Percentiles rank a stretch among this genome's conserved stretches.
phyloP scores from a whole-genome alignment of 228 moss, liverwort and hornwort species.

The Sphagnum magellanicum region DNA sequence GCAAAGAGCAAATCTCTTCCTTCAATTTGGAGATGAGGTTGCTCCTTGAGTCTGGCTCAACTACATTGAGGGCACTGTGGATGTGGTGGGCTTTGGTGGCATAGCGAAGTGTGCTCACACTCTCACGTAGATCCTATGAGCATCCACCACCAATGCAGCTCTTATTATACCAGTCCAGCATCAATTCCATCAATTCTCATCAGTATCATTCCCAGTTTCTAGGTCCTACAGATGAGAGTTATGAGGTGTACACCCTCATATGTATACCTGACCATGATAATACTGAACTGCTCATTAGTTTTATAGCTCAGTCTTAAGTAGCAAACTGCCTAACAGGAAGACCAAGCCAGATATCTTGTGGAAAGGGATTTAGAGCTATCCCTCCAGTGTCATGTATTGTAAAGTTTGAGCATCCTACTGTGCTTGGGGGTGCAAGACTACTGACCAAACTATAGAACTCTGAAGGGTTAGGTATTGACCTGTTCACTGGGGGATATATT shows the following conservation, averaged over 20 bases:
- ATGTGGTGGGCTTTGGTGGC: conserved; percentile 46
- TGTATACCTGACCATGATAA: not conserved
- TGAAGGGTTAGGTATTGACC: conserved; percentile 9
- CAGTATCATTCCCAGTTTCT: not conserved
- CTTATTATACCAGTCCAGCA: not conserved
- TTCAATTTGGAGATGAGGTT: conserved; percentile 38
- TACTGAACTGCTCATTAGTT: too few species aligned
- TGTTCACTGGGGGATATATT: conserved; percentile 55
- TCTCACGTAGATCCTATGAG: conserved; percentile 43
- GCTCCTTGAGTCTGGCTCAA: conserved; percentile 37
- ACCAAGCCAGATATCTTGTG: too few species aligned
- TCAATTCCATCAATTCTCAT: not conserved
- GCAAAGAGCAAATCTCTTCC: conserved; percentile 43
- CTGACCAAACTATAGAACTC: not conserved
- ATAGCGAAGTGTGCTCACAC: conserved; percentile 51
- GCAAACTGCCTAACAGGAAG: too few species aligned
- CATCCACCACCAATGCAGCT: not conserved
- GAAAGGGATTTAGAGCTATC: not conserved
- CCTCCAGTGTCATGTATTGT: not conserved
- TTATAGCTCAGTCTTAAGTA: too few species aligned
- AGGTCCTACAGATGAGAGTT: not conserved
- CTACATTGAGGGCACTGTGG: conserved; percentile 15
- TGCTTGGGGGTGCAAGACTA: not conserved
- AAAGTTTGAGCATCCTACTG: not conserved
- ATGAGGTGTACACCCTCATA: not conserved